phyloP scores from a whole-genome alignment of 306 rosid species.

The Cicer cuneatum region DNA sequence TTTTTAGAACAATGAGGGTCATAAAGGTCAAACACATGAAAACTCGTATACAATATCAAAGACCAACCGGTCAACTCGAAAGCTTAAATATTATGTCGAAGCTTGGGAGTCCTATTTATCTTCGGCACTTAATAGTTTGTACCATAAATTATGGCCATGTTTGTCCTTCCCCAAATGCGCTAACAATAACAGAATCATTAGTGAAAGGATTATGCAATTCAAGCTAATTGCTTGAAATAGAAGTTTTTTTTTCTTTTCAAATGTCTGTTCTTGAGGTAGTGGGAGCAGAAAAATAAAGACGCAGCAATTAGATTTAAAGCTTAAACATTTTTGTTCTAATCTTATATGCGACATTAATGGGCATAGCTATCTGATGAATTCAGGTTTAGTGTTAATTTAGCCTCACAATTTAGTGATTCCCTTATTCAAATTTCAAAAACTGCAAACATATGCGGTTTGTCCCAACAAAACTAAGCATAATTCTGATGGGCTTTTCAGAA shows the following conservation, averaged over 20 bases:
- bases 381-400: no score
- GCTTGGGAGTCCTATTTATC: constrained; percentile 10
- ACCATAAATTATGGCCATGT: no score
- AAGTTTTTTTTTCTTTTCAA: constrained; percentile 17
- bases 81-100: constrained; percentile 1
- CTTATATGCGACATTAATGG: no score
- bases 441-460: constrained; percentile 10
- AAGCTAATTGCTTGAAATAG: background rate
- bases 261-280: no score
- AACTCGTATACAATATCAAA: background rate
- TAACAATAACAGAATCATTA: background rate
- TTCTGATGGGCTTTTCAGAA: no score
- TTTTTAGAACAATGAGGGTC: no score
- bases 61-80: background rate
- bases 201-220: background rate
- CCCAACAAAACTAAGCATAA: no score
- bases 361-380: no score
- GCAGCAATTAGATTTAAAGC: no score
- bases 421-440: background rate
- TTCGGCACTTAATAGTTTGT: constrained; percentile 12
- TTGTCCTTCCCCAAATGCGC: constrained; percentile 1
- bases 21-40: constrained; percentile 1
- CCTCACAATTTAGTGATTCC: background rate
- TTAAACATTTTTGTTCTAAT: no score
- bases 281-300: no score